Conservation (phyloP, 768 basidiomycete species). For the Amanita exitialis region DNA sequence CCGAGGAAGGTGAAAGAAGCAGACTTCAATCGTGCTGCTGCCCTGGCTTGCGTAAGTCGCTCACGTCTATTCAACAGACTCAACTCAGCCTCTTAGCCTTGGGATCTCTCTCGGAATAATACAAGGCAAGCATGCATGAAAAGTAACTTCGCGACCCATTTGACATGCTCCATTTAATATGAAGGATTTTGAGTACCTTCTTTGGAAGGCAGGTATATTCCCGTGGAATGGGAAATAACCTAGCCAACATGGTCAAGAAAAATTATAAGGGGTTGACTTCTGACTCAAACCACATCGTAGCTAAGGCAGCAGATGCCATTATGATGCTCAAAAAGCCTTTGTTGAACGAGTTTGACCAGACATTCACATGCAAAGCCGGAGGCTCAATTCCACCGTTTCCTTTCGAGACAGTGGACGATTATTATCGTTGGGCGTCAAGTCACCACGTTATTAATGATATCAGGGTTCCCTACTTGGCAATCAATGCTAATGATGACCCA, state of each 20-base stretch:
- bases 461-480: conserved; percentile 62
- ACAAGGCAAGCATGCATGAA: conserved; percentile 26
- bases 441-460: conserved; percentile 50
- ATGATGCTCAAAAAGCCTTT: conserved; percentile 41
- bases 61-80: conserved; percentile 12
- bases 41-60: conserved; percentile 61
- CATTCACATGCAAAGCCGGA: conserved; percentile 58
- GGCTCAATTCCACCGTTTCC: conserved; percentile 52
- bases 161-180: neutral
- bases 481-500: conserved; percentile 74
- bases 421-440: conserved; percentile 47
- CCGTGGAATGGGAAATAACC: conserved; percentile 69
- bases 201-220: conserved; percentile 61
- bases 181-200: conserved; percentile 45
- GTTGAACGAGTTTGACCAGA: conserved; percentile 48
- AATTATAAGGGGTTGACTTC: conserved; percentile 37
- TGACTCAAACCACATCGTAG: conserved; percentile 40
- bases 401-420: conserved; percentile 33
- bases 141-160: neutral
- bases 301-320: conserved; percentile 35
- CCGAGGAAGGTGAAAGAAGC: conserved; percentile 63
- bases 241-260: conserved; percentile 44
- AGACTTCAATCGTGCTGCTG: conserved; percentile 58
- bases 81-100: conserved; percentile 28
- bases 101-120: conserved; percentile 43